Evolutionary conservation across 2,329 filamentous ascomycete genomes (phyloP), one percentile per base, ranked within the genome.

Genomic region (Neofusicoccum umdonicola): DNA sequence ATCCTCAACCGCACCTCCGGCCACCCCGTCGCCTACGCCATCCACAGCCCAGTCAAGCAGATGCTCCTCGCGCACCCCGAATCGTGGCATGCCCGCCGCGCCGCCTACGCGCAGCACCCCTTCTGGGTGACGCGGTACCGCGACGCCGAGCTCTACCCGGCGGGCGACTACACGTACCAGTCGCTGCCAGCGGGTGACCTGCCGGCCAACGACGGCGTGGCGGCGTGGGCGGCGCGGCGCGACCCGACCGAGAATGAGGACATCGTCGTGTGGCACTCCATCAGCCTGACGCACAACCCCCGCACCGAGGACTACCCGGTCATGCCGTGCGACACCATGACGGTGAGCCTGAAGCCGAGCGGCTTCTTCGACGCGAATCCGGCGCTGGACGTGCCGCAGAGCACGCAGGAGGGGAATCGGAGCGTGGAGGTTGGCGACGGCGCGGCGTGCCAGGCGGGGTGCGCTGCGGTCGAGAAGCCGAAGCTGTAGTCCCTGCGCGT

Each of bases 11-110:
- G 71, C 1, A 73, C 83, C 27, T 84, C 82, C 8, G 80, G 81
- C n/a, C 81, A 79, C 65, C 78, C 79, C 6, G 77, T 85, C 0
- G 83, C 77, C 0, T 86, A 84, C 73, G 84, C 83, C 69, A 73
- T 86, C 37, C 67, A 78, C 3, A 80, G 81, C 8, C 68, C 61
- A 4, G 66, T 68, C 44, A 71, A 68, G 62, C 73, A 73, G 50
- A 66, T 70, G 65, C 60, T 74, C 3, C 70, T 74, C 8, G 68
- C 72, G 1, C 68, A 72, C 56, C 66, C 68, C 1, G 54, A 60
- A 1, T 71, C 71, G 0, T 72, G 68, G 45, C 70, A 72, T 35
- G 65, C 67, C 1, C 65, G 65, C 39, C 72, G 72, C 42, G 70
- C 72, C 7, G 67, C 69, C 42, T 73, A 69, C 51, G 71, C 68